Evolutionary conservation across 2,329 filamentous ascomycete genomes (phyloP).

Genomic region (Aureobasidium leucospermi): DNA sequence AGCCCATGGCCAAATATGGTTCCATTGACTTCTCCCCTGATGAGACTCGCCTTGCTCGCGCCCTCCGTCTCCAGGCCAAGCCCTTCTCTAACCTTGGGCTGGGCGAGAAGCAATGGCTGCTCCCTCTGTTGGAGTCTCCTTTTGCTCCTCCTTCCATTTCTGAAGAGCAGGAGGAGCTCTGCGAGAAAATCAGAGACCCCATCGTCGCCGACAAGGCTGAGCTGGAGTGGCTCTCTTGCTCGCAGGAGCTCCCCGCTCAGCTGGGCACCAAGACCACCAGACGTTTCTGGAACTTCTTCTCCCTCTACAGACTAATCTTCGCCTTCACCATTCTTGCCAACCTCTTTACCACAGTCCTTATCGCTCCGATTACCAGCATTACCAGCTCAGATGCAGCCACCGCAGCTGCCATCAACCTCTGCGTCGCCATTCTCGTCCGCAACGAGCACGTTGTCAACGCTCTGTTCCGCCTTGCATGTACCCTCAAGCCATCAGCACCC

Average conservation of each 20-base stretch:
- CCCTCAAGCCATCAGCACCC: slow-evolving; percentile 28
- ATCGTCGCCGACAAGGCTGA: slow-evolving; percentile 20
- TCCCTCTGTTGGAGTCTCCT: not conserved
- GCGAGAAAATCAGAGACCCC: slow-evolving; percentile 7
- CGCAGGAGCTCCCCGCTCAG: slow-evolving; percentile 18
- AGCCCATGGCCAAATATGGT: not conserved
- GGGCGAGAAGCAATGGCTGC: not conserved
- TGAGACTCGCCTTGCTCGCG: not conserved
- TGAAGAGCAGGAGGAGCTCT: not conserved
- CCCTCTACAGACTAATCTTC: slow-evolving; percentile 27
- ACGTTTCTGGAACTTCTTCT: slow-evolving; percentile 23
- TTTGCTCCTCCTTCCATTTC: not conserved
- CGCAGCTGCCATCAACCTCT: slow-evolving; percentile 29
- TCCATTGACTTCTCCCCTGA: not conserved
- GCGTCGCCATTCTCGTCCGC: slow-evolving; percentile 29
- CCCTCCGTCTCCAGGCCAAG: not conserved
- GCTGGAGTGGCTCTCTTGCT: slow-evolving; percentile 19
- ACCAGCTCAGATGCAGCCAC: slow-evolving; percentile 25
- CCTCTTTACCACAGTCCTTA: slow-evolving; percentile 15
- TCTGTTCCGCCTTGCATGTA: slow-evolving; percentile 28
- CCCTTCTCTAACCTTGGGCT: not conserved
- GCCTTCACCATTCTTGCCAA: slow-evolving; percentile 23
- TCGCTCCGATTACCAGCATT: slow-evolving; percentile 2
- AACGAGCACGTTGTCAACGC: slow-evolving; percentile 36
- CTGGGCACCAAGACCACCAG: not conserved